Evolutionary conservation across 768 basidiomycete species (phyloP), one percentile per base, ranked within the genome.

Genomic region (Suillus spraguei): DNA sequence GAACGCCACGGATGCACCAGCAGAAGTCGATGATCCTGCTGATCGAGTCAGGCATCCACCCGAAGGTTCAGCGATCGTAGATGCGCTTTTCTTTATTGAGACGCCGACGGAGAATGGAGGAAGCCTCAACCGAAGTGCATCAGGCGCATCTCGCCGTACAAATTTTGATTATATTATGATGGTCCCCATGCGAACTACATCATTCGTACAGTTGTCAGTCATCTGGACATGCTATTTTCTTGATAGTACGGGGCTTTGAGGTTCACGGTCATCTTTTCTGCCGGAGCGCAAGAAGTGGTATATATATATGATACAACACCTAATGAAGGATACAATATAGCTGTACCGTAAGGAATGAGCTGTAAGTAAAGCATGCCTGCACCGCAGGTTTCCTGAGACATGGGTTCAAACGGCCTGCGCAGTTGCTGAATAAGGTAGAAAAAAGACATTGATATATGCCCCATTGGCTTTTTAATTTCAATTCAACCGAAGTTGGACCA

Each of bases 401-500:
- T 22, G 14, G 16, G 42, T 32, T 33, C 9, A 44, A 54, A 22
- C 20, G 36, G 22, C 22, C 32, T 28, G n/a, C 36, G 32, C 35
- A 28, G 46, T 13, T 47, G 22, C 22, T n/a, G 13, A 38, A 44
- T 14, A 32, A 38, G 52, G 41, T n/a, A 28, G 39, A 58, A 20
- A 39, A 17, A 22, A 38, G 7, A 56, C 35, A 16, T 46, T 7
- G 9, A 39, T 17, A 38, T 20, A 53, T 33, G 10, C 50, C 17
- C 32, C 32, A 52, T 33, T 20, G 5, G 20, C 2, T 1, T 20
- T n/a, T 32, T 0, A 53, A 33, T 10, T 52, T 52, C 11, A 13
- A 9, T 49, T 47, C 60, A 69, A 33, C 64, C 56, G 69, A 90
- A 89, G 70, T 89, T 89, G 22, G 89, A 88, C 91, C 91, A 92